Conservation (phyloP, 2,329 filamentous ascomycete genomes). For the Alternaria conjuncta region DNA sequence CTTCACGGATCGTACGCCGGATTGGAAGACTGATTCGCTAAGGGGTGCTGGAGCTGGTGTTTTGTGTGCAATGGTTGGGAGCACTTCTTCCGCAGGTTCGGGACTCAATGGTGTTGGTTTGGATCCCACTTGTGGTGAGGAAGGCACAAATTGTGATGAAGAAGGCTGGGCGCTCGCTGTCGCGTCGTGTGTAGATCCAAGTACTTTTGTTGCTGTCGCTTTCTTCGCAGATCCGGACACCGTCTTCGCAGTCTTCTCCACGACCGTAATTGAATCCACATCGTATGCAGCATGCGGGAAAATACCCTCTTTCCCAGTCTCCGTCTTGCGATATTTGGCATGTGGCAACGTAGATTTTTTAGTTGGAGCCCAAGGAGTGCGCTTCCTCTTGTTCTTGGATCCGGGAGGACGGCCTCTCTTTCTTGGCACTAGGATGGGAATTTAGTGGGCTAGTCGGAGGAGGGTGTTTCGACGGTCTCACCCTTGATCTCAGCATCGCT, state of each 20-base stretch:
- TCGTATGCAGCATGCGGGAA: not conserved
- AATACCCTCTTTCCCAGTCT: not conserved
- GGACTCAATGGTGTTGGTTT: not conserved
- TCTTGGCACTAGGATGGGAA: constrained; percentile 1
- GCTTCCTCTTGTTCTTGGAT: constrained; percentile 6
- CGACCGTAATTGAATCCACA: not conserved
- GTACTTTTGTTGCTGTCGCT: not conserved
- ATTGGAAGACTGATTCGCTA: constrained; percentile 11
- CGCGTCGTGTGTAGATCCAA: not conserved
- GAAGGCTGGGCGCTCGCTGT: not conserved
- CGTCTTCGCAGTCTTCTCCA: not conserved
- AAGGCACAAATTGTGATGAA: not conserved
- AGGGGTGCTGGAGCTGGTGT: not conserved
- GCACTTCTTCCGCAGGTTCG: not conserved
- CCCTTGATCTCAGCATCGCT: constrained; percentile 1
- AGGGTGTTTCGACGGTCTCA: constrained; percentile 11
- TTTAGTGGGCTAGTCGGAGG: constrained; percentile 12
- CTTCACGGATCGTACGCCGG: constrained; percentile 10
- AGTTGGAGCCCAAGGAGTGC: not conserved
- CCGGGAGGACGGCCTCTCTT: constrained; percentile 6
- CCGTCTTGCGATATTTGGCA: not conserved
- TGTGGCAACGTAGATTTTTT: not conserved
- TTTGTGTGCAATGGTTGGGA: not conserved
- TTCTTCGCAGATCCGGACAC: not conserved
- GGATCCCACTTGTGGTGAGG: not conserved